phyloP scores from a whole-genome alignment of 331 rosid genomes.

The Phaseolus coccineus region DNA sequence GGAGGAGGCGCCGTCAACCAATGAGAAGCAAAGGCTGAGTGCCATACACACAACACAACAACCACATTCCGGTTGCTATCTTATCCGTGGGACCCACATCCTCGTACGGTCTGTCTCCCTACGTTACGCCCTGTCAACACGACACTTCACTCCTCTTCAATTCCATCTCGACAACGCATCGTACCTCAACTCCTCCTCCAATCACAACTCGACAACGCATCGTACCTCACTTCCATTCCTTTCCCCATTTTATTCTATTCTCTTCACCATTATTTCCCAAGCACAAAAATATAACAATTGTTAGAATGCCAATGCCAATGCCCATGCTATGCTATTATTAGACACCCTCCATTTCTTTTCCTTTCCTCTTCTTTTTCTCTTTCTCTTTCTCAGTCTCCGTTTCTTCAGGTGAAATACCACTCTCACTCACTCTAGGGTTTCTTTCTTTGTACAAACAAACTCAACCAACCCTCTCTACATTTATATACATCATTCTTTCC shows the following conservation, averaged over 20 bases:
- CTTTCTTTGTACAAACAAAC: slow-evolving; percentile 39
- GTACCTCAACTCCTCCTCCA: slow-evolving; percentile 33
- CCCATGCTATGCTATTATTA: slow-evolving; percentile 21
- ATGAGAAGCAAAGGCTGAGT: slow-evolving; percentile 26
- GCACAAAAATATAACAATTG: slow-evolving; percentile 28
- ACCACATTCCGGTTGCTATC: neutral
- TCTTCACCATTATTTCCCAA: neutral
- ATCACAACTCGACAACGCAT: slow-evolving; percentile 42
- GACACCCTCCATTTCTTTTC: slow-evolving; percentile 24
- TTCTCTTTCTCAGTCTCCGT: neutral
- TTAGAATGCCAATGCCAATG: too few species aligned
- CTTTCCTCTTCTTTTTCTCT: neutral
- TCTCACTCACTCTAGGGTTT: slow-evolving; percentile 50
- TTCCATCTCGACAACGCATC: slow-evolving; percentile 43
- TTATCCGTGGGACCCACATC: neutral
- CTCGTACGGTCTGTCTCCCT: slow-evolving; percentile 44
- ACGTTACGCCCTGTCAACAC: slow-evolving; percentile 19
- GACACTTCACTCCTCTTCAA: slow-evolving; percentile 35
- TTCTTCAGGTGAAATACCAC: too few species aligned
- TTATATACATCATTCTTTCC: too few species aligned
- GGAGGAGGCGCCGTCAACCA: slow-evolving; percentile 45
- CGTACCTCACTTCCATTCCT: neutral
- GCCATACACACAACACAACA: slow-evolving; percentile 23
- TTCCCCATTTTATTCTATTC: neutral
- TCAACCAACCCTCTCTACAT: neutral